Evolutionary conservation across 495 filamentous ascomycete species (phyloP), one percentile per base, ranked within the genome.

Genomic region (Hypoxylon fragiforme): DNA sequence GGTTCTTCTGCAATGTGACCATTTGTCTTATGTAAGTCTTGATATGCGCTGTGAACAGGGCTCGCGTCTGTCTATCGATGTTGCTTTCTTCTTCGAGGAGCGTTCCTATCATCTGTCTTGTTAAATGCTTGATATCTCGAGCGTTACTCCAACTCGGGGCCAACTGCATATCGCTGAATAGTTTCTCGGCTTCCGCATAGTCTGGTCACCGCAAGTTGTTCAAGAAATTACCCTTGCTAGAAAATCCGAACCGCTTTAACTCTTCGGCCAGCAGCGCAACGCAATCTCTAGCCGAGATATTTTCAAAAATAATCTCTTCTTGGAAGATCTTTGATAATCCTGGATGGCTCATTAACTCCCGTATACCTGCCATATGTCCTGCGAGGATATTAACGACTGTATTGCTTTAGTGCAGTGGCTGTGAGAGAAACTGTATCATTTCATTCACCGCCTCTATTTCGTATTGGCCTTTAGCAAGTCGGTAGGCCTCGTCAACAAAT

Each of bases 371-470:
- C 16, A 80, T 77, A 52, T 90, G 89, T 2, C 88, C 88, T 0
- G 88, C 88, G 0, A 91, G 73, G 34, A 92, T 87, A 14, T n/a
- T n/a, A n/a, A 86, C 74, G 39, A 92, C 74, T 1, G 91, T 62
- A 51, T 85, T 89, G 35, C 77, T 68, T 11, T 57, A 49, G 59
- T 81, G 90, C 37, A 69, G 70, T 0, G 77, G 75, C 55, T 86
- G 85, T 1, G 83, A 85, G 9, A 86, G 70, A 26, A 71, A 79
- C 62, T 87, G 81, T 0, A 87, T 81, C 7, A 91, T 66, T 68
- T 90, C 85, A 39, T 88, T 78, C 57, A 88, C 78, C 1, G 86
- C 87, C 57, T 89, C 87, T 41, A 78, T 78, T 0, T 78, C 85
- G 56, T 83, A 89, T 0, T 67, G 54, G 1, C 79, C 81, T 3